Evolutionary conservation across 495 filamentous ascomycete species (phyloP).

Genomic region (Trichoderma gamsii): DNA sequence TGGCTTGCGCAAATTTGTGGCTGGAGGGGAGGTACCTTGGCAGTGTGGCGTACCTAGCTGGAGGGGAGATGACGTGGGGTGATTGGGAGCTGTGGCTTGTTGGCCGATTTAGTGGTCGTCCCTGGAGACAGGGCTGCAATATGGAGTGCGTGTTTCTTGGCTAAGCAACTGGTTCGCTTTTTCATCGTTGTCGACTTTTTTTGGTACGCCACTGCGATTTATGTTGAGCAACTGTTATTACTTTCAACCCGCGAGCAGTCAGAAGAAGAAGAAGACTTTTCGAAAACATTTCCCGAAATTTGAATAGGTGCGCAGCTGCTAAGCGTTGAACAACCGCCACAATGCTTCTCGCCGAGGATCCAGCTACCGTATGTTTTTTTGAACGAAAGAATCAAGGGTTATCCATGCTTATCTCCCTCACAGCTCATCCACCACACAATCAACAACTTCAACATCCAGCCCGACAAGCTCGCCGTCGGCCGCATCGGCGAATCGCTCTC

Average conservation of each 20-base stretch:
- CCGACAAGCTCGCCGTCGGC: constrained; percentile 78
- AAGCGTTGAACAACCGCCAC: constrained; percentile 27
- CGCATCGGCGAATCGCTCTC: constrained; percentile 80
- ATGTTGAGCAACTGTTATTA: no score
- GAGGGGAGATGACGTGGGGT: not conserved
- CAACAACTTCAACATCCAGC: constrained; percentile 87
- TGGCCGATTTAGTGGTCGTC: not conserved
- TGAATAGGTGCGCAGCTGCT: not conserved
- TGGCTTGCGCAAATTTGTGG: not conserved
- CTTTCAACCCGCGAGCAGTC: no score
- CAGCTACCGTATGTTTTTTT: constrained; percentile 59
- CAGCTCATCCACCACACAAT: constrained; percentile 87
- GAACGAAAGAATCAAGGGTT: not conserved
- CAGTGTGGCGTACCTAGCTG: no score
- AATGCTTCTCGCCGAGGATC: constrained; percentile 97
- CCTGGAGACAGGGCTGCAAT: not conserved
- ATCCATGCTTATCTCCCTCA: not conserved
- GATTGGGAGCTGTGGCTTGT: not conserved
- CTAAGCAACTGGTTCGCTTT: no score
- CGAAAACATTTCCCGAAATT: not conserved
- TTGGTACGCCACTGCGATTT: no score
- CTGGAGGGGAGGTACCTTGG: no score
- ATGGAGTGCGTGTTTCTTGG: no score
- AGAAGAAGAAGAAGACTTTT: not conserved
- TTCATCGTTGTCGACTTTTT: no score